A percentile compares a stretch with the other conserved stretches of the same genome.
phyloP scores from a whole-genome alignment of 2,329 filamentous ascomycete genomes.

The Dendrostoma leiphaemia region DNA sequence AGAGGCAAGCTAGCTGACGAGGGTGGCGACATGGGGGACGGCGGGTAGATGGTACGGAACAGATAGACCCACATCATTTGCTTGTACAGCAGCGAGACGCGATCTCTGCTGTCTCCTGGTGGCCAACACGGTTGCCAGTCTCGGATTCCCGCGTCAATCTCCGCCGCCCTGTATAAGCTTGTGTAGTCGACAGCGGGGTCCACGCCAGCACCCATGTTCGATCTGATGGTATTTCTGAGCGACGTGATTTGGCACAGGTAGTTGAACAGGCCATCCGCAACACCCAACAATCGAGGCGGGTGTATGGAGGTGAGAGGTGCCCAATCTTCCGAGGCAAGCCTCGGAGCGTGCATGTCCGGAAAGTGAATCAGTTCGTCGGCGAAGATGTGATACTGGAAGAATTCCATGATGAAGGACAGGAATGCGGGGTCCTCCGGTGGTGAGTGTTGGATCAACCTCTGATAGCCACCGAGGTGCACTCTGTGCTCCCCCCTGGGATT shows the following conservation, averaged over 20 bases:
- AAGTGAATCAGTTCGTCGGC: constrained; percentile 61
- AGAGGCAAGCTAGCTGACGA: constrained; percentile 21
- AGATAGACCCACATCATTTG: constrained; percentile 67
- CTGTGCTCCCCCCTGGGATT: constrained; percentile 67
- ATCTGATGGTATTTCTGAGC: constrained; percentile 71
- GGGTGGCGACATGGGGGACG: constrained; percentile 26
- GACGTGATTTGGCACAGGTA: constrained; percentile 77
- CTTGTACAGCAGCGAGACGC: constrained; percentile 58
- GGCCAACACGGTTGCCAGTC: constrained; percentile 70
- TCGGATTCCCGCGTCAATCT: constrained; percentile 72
- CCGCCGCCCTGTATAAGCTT: constrained; percentile 68
- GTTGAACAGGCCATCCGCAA: constrained; percentile 77
- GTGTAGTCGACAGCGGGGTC: constrained; percentile 73
- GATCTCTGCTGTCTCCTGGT: constrained; percentile 53
- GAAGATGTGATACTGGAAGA: constrained; percentile 80
- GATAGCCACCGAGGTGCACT: constrained; percentile 75
- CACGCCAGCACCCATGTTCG: constrained; percentile 58
- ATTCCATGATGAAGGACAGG: constrained; percentile 63
- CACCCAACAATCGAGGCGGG: constrained; percentile 66
- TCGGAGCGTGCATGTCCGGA: constrained; percentile 35
- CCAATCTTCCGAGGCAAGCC: constrained; percentile 44
- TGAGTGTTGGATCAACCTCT: constrained; percentile 63
- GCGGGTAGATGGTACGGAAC: constrained; percentile 60
- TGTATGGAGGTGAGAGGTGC: constrained; percentile 40
- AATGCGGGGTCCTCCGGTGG: constrained; percentile 67